These are phyloP conservation scores for Rosellinia necatrix DNA, from an alignment of 2,329 filamentous ascomycete species.

Conservation along the genomic window DNA sequence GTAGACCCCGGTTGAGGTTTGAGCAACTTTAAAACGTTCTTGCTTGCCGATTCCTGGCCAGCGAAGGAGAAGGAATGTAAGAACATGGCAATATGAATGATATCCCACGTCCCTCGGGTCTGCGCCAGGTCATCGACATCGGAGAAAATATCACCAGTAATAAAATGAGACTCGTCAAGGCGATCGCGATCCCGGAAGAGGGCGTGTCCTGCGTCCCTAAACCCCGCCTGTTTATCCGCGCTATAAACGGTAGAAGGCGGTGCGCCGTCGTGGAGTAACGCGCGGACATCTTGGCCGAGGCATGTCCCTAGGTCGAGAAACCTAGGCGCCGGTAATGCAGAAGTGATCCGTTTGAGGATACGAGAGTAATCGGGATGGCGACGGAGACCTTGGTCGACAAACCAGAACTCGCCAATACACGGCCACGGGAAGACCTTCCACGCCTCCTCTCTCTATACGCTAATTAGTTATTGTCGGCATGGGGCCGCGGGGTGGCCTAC, in stretches of 20 bases:
- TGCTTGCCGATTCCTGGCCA: conserved; percentile 14
- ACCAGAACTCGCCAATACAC: conserved; percentile 24
- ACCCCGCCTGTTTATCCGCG: conserved; percentile 12
- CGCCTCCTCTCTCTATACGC: conserved; percentile 13
- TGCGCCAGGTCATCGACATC: conserved; percentile 18
- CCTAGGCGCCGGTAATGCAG: not conserved
- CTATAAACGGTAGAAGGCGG: conserved; percentile 14
- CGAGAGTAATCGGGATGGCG: conserved; percentile 20
- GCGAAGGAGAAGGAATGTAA: conserved; percentile 19
- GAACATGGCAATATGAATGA: conserved; percentile 24
- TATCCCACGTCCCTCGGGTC: conserved; percentile 21
- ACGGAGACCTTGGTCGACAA: conserved; percentile 23
- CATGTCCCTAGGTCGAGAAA: conserved; percentile 25
- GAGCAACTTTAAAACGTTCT: conserved; percentile 20
- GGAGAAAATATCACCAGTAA: conserved; percentile 21
- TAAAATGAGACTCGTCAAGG: conserved; percentile 17
- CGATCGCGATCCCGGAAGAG: conserved; percentile 18
- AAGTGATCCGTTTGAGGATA: conserved; percentile 15
- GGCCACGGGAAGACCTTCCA: conserved; percentile 24
- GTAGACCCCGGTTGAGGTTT: conserved; percentile 16
- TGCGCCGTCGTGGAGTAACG: conserved; percentile 15
- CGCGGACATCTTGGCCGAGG: conserved; percentile 22
- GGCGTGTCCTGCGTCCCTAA: conserved; percentile 10
- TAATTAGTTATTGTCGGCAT: conserved; percentile 7
- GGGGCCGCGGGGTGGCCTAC: not conserved